phyloP scores from a whole-genome alignment of 257 asterid species.

The Lithospermum erythrorhizon region DNA sequence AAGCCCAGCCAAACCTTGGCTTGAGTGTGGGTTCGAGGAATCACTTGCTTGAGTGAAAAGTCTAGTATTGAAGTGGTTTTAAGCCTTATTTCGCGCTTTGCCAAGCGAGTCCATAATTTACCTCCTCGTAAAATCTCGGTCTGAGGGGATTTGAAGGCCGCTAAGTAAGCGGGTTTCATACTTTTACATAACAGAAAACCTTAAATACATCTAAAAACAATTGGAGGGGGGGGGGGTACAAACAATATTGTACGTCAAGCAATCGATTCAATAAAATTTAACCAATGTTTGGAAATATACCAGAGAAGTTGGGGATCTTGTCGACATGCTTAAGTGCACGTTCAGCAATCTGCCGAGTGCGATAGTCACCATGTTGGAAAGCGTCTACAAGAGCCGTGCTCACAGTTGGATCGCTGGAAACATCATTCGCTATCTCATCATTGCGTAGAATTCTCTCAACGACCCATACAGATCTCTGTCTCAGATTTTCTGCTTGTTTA shows the following conservation, averaged over 20 bases:
- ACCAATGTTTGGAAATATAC: conserved; percentile 53
- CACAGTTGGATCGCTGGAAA: conserved; percentile 62
- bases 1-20: no score
- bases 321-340: conserved; percentile 77
- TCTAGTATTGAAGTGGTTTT: no score
- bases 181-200: no score
- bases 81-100: no score
- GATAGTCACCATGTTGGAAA: conserved; percentile 74
- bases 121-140: no score
- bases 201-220: conserved; percentile 7
- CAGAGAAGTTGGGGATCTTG: conserved; percentile 83
- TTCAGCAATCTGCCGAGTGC: conserved; percentile 87
- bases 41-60: no score
- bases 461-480: conserved; percentile 80
- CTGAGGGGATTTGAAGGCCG: no score
- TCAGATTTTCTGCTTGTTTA: conserved; percentile 59
- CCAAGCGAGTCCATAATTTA: no score
- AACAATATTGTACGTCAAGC: conserved; percentile 6
- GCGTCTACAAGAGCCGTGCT: conserved; percentile 87
- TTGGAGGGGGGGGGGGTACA: conserved; percentile 1
- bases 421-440: conserved; percentile 50
- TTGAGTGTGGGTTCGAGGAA: no score
- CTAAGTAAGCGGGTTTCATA: no score
- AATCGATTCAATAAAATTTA: conserved; percentile 12
- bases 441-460: conserved; percentile 70